Base-by-base conservation (phyloP, 129 eudicot species). In the Heracleum sosnowskyi region DNA sequence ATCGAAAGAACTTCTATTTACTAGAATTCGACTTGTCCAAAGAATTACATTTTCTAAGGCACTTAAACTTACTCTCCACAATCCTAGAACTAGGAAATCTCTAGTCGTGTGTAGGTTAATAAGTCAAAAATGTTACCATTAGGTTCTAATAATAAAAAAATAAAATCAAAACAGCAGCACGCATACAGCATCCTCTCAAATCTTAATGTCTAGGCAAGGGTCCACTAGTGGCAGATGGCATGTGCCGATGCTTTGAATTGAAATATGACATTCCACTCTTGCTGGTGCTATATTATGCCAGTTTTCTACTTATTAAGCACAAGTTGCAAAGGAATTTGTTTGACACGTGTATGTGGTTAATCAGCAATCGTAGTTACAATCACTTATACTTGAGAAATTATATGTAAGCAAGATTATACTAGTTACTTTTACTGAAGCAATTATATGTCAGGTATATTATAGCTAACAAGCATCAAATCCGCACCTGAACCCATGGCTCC, bases 401-500 rank as follows among this genome's bases (percentile, higher is more conserved):
- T 39, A 2, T 33, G 37, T 45, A 33, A 42, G 33, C 41, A 51
- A 63, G 62, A 74, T 70, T 47, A 0, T 62, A n/a, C 33, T 26
- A n/a, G 34, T 62, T 44, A 63, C 63, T 42, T 44, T 44, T n/a
- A 66, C 51, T 63, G 66, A n/a, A 78, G 11, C 33, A 78, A 26
- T 51, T 16, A 77, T 41, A 4, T 36, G 42, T 46, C 28, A 37
- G 34, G 37, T 45, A 64, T 53, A 74, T 71, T 47, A 60, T 18
- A 5, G 37, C 31, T 63, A 15, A n/a, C 34, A 84, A 71, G 53
- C 34, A 22, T 26, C 3, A 72, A 80, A 13, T 66, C 20, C 85
- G 31, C 55, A 95, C 96, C 96, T 92, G 97, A 82, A 95, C 83
- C 99, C 99, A 95, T 60, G 96, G 97, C 78, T 95, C 99, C 96